A percentile compares a stretch with the other conserved stretches of the same genome.
These are phyloP conservation scores for Gossypium rotundifolium DNA, from an alignment of 345 rosid genomes.

Conservation along the genomic window DNA sequence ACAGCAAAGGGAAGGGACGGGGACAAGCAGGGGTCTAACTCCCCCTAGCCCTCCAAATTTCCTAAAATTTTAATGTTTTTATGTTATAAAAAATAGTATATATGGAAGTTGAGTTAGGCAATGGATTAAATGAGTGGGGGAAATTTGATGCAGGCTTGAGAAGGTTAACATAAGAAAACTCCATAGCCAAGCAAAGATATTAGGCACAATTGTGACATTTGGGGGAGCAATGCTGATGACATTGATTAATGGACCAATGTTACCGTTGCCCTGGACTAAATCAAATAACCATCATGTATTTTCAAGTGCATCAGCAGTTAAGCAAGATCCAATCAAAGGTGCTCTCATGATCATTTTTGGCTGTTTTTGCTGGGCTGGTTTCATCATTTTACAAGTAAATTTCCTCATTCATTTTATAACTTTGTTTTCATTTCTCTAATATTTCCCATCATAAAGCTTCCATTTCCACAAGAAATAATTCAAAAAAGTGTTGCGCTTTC, in stretches of 20 bases:
- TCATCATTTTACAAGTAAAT: slow-evolving; percentile 57
- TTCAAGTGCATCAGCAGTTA: not conserved
- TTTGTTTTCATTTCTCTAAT: no score
- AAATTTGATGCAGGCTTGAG: slow-evolving; percentile 24
- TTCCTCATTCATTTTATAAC: not conserved
- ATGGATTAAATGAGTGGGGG: no score
- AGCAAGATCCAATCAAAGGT: slow-evolving; percentile 40
- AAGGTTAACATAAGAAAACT: slow-evolving; percentile 20
- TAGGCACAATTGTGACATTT: slow-evolving; percentile 36
- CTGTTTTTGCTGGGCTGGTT: slow-evolving; percentile 64
- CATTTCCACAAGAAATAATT: not conserved
- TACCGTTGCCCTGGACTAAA: slow-evolving; percentile 21
- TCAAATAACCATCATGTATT: not conserved
- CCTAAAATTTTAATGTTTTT: no score
- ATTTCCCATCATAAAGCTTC: no score
- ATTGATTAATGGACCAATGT: slow-evolving; percentile 26
- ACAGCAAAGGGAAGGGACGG: no score
- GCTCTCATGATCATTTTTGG: slow-evolving; percentile 51
- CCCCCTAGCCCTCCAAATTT: no score
- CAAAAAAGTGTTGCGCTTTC: not conserved
- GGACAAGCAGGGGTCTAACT: no score
- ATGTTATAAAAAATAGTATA: no score
- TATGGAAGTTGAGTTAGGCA: no score
- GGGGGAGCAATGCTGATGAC: slow-evolving; percentile 55
- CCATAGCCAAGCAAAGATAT: slow-evolving; percentile 38